Evolutionary conservation across 495 filamentous ascomycete genomes (phyloP).

Genomic region (Hypoxylon lienhwacheense): DNA sequence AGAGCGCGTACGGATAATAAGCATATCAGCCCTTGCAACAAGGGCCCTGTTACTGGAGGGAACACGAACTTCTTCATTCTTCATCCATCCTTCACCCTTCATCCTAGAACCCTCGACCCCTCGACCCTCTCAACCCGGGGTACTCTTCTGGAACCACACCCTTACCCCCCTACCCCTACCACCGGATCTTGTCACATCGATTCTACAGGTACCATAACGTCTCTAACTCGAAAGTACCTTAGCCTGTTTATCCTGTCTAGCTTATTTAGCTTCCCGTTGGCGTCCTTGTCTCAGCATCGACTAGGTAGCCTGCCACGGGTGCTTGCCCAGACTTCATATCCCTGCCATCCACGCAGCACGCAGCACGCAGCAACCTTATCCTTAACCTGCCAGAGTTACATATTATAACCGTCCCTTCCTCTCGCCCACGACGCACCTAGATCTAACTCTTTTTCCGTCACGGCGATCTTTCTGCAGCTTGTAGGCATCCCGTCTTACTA

Average conservation of each 20-base stretch:
- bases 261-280: conserved; percentile 34
- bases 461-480: conserved; percentile 47
- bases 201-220: no score
- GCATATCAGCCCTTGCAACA: conserved; percentile 19
- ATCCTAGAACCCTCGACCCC: no score
- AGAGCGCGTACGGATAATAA: conserved; percentile 30
- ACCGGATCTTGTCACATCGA: conserved; percentile 35
- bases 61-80: no score
- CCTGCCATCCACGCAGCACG: conserved; percentile 35
- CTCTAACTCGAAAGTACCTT: conserved; percentile 28
- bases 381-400: conserved; percentile 32
- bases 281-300: conserved; percentile 34
- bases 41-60: conserved; percentile 15
- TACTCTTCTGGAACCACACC: conserved; percentile 27
- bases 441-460: conserved; percentile 43
- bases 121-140: conserved; percentile 13
- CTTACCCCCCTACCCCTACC: no score
- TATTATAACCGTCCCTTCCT: conserved; percentile 49
- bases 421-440: conserved; percentile 38
- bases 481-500: conserved; percentile 37
- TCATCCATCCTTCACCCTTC: no score
- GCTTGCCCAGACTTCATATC: conserved; percentile 21
- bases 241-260: no score
- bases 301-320: conserved; percentile 21
- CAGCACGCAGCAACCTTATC: conserved; percentile 31